Base-by-base conservation (phyloP, 257 asterid genomes). In the Schizonepeta tenuifolia region DNA sequence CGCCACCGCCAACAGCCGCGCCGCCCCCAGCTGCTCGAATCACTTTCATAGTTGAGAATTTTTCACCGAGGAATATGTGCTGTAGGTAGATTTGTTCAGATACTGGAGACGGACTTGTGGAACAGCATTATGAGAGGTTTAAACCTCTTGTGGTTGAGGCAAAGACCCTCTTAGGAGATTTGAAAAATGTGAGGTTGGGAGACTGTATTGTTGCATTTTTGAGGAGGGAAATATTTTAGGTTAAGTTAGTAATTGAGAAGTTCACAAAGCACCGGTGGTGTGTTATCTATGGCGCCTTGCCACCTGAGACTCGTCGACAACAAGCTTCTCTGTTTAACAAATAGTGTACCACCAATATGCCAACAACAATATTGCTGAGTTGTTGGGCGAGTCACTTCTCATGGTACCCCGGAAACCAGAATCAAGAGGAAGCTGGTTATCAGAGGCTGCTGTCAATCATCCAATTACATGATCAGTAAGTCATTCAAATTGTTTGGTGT, bases 161-260 rank as follows among this genome's bases (percentile, higher is more conserved):
- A 0, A 91, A 91, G 80, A 91, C 97, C 60, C 88, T 94, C 43
- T 62, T 88, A 67, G 97, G 96, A 47, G 97, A 91, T 75, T 70
- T 94, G 70, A 88, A 85, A 74, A 88, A 86, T 35, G 99, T 94
- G 79, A 88, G 71, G 57, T 80, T 96, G 0, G 99, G 99, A 54
- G 99, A 94, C 71, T 94, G 99, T 79, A 77, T 94, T 53, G 99
- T 94, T 80, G 97, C 99, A 3, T 94, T 94, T 81, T 91, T 97
- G 17, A 83, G 99, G 76, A 89, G 90, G 55, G 99, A 94, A 64
- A 94, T 94, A 58, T 94, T 94, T 70, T 96, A 94, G 81, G 97
- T 89, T 33, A 94, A 91, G 77, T 63, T 94, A 77, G 95, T 88
- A 14, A 88, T 94, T 75, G 99, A 94, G 85, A 94, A 91, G 82